Conservation (phyloP, 768 basidiomycete species). For the Macrolepiota dolichaula region DNA sequence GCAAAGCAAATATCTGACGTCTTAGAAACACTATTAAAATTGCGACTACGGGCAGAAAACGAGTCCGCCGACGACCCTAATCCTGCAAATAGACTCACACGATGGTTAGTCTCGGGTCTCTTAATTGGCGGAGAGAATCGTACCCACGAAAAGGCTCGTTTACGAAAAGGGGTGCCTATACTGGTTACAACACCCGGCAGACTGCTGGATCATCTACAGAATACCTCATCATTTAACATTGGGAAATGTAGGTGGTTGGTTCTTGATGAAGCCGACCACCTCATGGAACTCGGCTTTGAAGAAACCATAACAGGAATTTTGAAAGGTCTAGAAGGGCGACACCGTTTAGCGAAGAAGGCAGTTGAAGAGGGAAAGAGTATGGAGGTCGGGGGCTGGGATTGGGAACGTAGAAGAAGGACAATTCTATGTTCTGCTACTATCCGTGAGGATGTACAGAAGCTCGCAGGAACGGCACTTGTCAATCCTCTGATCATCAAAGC, state of each 20-base stretch:
- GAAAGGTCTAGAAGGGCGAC: constrained; percentile 79
- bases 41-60: constrained; percentile 63
- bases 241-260: constrained; percentile 95
- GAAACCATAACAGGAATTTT: constrained; percentile 92
- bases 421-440: constrained; percentile 97
- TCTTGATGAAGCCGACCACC: constrained; percentile 93
- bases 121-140: constrained; percentile 93
- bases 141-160: constrained; percentile 91
- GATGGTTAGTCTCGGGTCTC: constrained; percentile 93
- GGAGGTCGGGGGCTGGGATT: constrained; percentile 86
- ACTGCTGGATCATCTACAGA: constrained; percentile 93
- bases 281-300: constrained; percentile 98
- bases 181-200: constrained; percentile 95
- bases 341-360: constrained; percentile 69
- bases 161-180: constrained; percentile 93
- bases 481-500: constrained; percentile 85
- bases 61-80: constrained; percentile 49
- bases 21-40: constrained; percentile 74
- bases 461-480: constrained; percentile 79
- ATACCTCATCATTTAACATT: constrained; percentile 88
- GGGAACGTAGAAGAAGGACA: constrained; percentile 73
- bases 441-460: constrained; percentile 88
- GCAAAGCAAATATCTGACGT: constrained; percentile 97
- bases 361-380: constrained; percentile 60
- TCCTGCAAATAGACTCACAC: constrained; percentile 52